Percentiles rank a stretch among this genome's conserved stretches.
Conservation (phyloP, 495 filamentous ascomycete species). For the Penicillium argentinense region DNA sequence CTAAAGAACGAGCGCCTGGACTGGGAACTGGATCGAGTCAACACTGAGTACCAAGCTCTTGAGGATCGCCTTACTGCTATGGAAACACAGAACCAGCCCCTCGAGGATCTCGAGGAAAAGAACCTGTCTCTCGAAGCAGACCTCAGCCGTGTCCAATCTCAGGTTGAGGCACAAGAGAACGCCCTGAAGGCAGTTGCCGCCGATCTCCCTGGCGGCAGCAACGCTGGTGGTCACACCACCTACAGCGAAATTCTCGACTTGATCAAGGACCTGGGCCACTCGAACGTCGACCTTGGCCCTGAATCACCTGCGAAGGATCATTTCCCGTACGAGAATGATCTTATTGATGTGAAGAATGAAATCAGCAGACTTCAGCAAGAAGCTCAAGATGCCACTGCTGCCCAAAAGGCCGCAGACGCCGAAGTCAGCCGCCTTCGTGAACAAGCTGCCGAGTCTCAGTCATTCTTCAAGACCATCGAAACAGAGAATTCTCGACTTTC, state of each 20-base stretch:
- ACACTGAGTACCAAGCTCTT: slow-evolving; percentile 32
- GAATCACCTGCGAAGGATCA: slow-evolving; percentile 21
- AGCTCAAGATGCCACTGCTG: slow-evolving; percentile 22
- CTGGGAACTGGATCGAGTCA: slow-evolving; percentile 33
- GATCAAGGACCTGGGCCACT: slow-evolving; percentile 39
- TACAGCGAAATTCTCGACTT: slow-evolving; percentile 45
- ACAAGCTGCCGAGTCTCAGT: slow-evolving; percentile 42
- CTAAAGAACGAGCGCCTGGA: slow-evolving; percentile 39
- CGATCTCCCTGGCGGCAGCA: slow-evolving; percentile 37
- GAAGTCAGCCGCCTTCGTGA: slow-evolving; percentile 37
- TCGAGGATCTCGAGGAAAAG: slow-evolving; percentile 44
- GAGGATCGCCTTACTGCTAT: slow-evolving; percentile 39
- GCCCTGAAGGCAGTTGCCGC: slow-evolving; percentile 43
- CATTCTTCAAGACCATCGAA: slow-evolving; percentile 46
- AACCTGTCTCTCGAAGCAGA: slow-evolving; percentile 45
- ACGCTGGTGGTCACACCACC: slow-evolving; percentile 34
- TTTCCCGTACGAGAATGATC: slow-evolving; percentile 16
- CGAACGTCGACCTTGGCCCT: slow-evolving; percentile 12
- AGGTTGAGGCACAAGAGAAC: slow-evolving; percentile 44
- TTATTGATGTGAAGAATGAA: slow-evolving; percentile 23
- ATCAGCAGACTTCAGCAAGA: slow-evolving; percentile 32
- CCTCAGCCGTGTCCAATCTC: slow-evolving; percentile 40
- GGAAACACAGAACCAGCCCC: slow-evolving; percentile 39
- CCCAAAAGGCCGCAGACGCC: slow-evolving; percentile 32
- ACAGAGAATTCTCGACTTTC: slow-evolving; percentile 46